Conservation (phyloP, 148 eudicot species). For the Nepenthes mirabilis region DNA sequence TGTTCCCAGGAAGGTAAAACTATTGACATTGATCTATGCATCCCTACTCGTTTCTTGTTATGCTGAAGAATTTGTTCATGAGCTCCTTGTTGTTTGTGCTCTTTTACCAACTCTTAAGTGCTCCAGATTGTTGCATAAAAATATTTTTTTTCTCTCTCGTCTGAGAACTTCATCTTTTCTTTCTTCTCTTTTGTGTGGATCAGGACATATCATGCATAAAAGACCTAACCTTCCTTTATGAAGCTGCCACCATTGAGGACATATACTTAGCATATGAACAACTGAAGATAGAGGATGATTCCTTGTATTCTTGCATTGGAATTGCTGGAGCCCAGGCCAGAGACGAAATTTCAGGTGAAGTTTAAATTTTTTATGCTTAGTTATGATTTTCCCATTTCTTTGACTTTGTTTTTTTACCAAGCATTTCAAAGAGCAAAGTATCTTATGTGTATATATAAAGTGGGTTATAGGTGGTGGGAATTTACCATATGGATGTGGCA, state of each 20-base stretch:
- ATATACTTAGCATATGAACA: slow-evolving; percentile 77
- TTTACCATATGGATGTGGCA: no score
- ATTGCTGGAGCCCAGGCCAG: slow-evolving; percentile 77
- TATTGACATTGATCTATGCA: not conserved
- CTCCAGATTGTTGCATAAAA: not conserved
- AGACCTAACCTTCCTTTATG: slow-evolving; percentile 67
- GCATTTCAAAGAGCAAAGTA: no score
- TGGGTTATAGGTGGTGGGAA: no score
- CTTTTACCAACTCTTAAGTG: not conserved
- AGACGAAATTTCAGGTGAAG: slow-evolving; percentile 52
- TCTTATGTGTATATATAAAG: no score
- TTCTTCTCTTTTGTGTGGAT: not conserved
- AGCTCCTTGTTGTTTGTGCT: no score
- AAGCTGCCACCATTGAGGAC: slow-evolving; percentile 63
- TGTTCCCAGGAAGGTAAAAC: slow-evolving; percentile 75
- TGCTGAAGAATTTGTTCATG: no score
- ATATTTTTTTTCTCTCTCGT: not conserved
- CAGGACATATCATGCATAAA: slow-evolving; percentile 91
- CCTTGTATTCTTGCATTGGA: slow-evolving; percentile 81
- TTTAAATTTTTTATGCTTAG: no score
- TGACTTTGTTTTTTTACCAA: no score
- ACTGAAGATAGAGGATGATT: slow-evolving; percentile 75
- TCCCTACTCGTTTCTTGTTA: slow-evolving; percentile 1
- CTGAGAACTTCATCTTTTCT: not conserved
- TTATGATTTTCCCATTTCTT: no score